Evolutionary conservation across 768 basidiomycete species (phyloP), one percentile per base, ranked within the genome.

Genomic region (Russula sp.): DNA sequence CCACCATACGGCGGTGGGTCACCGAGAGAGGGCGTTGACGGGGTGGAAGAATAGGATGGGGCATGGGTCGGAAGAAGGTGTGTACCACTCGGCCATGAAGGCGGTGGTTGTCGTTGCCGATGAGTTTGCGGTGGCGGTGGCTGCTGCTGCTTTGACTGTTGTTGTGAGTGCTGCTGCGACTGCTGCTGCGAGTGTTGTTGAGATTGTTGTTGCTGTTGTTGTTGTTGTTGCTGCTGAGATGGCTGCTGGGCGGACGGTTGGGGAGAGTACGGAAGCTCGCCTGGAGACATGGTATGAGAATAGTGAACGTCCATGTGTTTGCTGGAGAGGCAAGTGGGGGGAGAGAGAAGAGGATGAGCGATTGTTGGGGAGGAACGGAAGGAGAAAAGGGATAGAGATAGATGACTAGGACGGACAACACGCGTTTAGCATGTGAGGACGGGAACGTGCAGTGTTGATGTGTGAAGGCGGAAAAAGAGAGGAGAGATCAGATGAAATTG

Each of bases 221-320:
- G n/a, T 25, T 56, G 53, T 16, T 71, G 71, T 55, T 73, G 51
- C 4, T 55, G 25, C 3, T 29, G 54, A 43, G 58, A 59, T 43
- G 52, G 58, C 18, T 71, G 71, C 56, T 73, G 64, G 38, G 58
- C 66, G 18, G 71, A 69, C 56, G 69, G 67, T 22, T 58, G 66
- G 29, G 69, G 70, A 38, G 71, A 65, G 65, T 74, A 76, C 64
- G 72, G 72, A 39, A 66, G 63, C 60, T 72, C 70, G 59, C 58
- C 58, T 48, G 69, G 58, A 63, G 71, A 69, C 70, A 71, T 70
- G 59, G 63, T 56, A 64, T 64, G 64, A 45, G 69, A 56, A 46
- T 65, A 69, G 68, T 68, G 65, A 48, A 65, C 36, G 69, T 71
- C 70, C 70, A 71, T 71, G 65, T 64, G 68, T 55, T 60, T 29